Base-by-base conservation (phyloP, 2,329 filamentous ascomycete genomes). In the Lasiodiplodia sp. region DNA sequence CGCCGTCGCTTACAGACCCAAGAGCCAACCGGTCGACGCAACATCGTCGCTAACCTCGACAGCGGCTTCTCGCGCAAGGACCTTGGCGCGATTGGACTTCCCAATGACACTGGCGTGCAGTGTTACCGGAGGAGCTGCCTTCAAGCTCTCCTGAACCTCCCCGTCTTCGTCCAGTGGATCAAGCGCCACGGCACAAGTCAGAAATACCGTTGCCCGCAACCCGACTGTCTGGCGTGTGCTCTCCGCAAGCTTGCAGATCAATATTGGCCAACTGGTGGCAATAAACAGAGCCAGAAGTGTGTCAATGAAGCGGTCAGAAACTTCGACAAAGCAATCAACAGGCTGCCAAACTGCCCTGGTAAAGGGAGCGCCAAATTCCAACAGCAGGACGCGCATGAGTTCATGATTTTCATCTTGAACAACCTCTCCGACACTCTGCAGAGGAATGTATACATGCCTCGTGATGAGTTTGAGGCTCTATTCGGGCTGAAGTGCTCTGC, bases 61-160 rank as follows among this genome's bases (percentile, higher is more conserved):
- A 55, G 28, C 65, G 53, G 44, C 67, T 53, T 21, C 44, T 57
- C 58, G 12, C 56, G 60, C 25, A 28, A 28, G 3, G 51, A 65
- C 25, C 28, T 68, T n/a, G 52, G 52, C 6, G 49, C 64, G 37
- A 67, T 65, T 18, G 73, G 72, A 23, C 25, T 73, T 34, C 11
- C 12, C 18, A 74, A 74, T 18, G 69, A 70, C 31, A 52, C 37
- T 10, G 49, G 57, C 31, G 64, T 67, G 8, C 69, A 56, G 51
- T 74, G 73, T 60, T 74, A 74, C 60, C 73, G 73, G 28, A 68
- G 70, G 21, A 68, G 67, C 28, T 65, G 71, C 6, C 56, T 72
- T 2, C 73, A 74, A 28, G 52, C 51, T 23, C 53, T 71, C 60
- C 47, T 69, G 53, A 66, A 69, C 64, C 12, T 71, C 62, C 53